Percentiles rank a stretch among this genome's conserved stretches.
These are phyloP conservation scores for Castanea crenata DNA, from an alignment of 306 rosid species.

Conservation along the genomic window DNA sequence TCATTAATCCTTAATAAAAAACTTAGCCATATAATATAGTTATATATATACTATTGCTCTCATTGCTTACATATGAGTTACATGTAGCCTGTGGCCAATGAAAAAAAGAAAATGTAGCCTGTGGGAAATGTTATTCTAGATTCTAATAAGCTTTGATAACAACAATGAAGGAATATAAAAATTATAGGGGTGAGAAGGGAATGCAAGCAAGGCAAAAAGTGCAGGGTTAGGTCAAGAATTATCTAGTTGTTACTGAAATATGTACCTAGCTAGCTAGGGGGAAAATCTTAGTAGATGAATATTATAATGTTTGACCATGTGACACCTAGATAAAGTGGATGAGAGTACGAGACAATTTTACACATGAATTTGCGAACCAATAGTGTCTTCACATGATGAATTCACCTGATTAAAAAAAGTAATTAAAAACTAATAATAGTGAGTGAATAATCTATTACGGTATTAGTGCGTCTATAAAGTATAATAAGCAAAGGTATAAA, in stretches of 20 bases:
- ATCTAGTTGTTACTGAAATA: background rate
- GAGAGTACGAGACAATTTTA: slow-evolving; percentile 32
- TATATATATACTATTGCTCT: background rate
- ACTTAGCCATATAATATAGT: background rate
- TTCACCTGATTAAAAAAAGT: background rate
- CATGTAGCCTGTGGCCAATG: background rate
- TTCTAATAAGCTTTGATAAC: background rate
- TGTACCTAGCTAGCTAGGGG: background rate
- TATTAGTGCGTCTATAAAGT: no score
- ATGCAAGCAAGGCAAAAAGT: slow-evolving; percentile 10
- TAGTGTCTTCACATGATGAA: slow-evolving; percentile 16
- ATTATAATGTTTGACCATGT: slow-evolving; percentile 49
- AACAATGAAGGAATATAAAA: background rate
- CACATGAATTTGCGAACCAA: slow-evolving; percentile 19
- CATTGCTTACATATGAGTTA: background rate
- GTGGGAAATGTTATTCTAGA: background rate
- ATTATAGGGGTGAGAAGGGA: slow-evolving; percentile 10
- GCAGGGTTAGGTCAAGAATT: slow-evolving; percentile 17
- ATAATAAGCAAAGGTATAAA: no score
- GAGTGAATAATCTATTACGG: no score
- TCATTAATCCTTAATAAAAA: slow-evolving; percentile 1
- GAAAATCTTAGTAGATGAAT: slow-evolving; percentile 38
- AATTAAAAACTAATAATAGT: background rate
- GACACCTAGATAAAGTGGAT: slow-evolving; percentile 19
- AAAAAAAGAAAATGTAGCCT: background rate